Conservation (phyloP, 2,329 filamentous ascomycete species). For the Byssochlamys sp. region DNA sequence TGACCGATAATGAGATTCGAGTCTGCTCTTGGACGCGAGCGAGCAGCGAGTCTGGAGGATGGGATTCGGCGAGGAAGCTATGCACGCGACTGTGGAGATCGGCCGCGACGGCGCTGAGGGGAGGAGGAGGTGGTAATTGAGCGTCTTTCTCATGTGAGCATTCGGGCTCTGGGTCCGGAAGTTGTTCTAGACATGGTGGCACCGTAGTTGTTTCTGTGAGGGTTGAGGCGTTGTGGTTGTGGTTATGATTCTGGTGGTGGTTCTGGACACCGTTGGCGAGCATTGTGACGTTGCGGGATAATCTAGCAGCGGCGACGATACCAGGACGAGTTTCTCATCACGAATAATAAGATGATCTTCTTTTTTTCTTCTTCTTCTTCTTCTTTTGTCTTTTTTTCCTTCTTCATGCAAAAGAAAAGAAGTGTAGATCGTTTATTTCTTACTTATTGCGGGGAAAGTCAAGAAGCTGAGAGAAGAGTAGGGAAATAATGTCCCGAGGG, state of each 20-base stretch:
- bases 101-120: conserved; percentile 54
- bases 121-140: conserved; percentile 3
- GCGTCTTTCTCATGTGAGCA: neutral
- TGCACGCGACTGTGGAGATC: conserved; percentile 51
- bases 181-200: neutral
- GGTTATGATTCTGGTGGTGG: neutral
- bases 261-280: neutral
- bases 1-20: conserved; percentile 59
- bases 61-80: conserved; percentile 54
- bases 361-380: neutral
- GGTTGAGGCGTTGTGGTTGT: neutral
- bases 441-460: too few species aligned
- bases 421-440: too few species aligned
- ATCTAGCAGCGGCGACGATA: neutral
- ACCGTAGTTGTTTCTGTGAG: neutral
- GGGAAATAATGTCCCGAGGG: too few species aligned
- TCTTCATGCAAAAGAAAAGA: neutral
- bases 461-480: too few species aligned
- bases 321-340: neutral
- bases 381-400: neutral
- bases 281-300: neutral
- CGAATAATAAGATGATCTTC: neutral
- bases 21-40: conserved; percentile 64
- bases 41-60: conserved; percentile 47
- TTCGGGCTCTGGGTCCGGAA: neutral